Conservation (phyloP, 2,329 filamentous ascomycete species). For the Alternaria incomplexa region DNA sequence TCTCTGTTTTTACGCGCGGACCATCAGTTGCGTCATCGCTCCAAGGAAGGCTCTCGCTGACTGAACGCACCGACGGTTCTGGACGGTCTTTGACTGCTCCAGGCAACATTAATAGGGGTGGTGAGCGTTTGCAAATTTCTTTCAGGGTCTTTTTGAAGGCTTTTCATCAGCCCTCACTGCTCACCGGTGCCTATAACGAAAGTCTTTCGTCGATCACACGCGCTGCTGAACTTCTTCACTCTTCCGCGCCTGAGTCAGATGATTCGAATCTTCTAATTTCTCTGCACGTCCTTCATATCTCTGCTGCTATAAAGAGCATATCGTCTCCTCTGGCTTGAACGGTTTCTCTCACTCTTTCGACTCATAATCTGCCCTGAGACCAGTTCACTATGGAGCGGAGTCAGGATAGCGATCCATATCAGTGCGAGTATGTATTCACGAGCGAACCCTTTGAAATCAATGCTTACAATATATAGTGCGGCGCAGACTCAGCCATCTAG, state of each 20-base stretch:
- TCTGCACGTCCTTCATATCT: background rate
- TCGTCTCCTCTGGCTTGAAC: background rate
- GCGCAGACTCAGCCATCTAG: background rate
- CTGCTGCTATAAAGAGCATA: background rate
- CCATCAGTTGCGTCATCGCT: background rate
- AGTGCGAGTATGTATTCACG: background rate
- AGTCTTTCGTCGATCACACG: background rate
- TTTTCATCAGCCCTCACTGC: background rate
- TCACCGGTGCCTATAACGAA: background rate
- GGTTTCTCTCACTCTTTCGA: background rate
- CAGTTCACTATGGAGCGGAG: background rate
- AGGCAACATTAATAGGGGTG: background rate
- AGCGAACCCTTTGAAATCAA: background rate
- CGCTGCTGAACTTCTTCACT: background rate
- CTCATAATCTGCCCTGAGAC: background rate
- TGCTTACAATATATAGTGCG: background rate
- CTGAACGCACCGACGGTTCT: background rate
- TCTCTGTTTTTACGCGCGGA: background rate
- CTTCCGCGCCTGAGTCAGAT: background rate
- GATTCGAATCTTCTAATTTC: background rate
- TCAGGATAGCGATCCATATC: background rate
- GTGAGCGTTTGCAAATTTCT: background rate
- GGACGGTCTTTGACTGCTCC: background rate
- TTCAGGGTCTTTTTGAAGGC: background rate
- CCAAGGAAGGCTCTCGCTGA: background rate